phyloP scores from a whole-genome alignment of 1,284 basidiomycete genomes.

The Xanthoconium separans region DNA sequence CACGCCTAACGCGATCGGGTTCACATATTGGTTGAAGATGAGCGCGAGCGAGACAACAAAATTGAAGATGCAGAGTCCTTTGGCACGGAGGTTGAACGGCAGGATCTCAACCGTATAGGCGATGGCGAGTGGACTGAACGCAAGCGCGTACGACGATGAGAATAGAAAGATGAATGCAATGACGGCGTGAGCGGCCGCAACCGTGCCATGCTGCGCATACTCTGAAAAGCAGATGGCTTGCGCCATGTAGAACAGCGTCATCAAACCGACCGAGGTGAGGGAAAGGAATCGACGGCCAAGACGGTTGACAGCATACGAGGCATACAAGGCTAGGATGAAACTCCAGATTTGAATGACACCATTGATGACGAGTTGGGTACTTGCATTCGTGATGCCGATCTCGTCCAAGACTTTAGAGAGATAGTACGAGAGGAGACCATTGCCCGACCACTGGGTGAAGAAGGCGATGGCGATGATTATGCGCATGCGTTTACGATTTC shows the following conservation, averaged over 20 bases:
- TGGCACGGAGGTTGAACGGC: conserved; percentile 71
- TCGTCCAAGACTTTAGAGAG: conserved; percentile 68
- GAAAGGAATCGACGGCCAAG: conserved; percentile 64
- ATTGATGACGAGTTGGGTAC: conserved; percentile 68
- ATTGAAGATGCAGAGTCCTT: conserved; percentile 76
- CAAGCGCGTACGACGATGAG: conserved; percentile 68
- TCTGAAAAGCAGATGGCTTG: conserved; percentile 73
- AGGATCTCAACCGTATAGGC: conserved; percentile 76
- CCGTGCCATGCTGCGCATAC: conserved; percentile 47
- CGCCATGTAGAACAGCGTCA: conserved; percentile 67
- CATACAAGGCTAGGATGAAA: conserved; percentile 57
- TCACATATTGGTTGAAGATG: conserved; percentile 81
- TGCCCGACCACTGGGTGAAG: conserved; percentile 77
- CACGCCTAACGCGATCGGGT: conserved; percentile 66
- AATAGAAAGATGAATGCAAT: conserved; percentile 79
- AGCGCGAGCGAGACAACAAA: conserved; percentile 64
- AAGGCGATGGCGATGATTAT: conserved; percentile 71
- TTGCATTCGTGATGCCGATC: conserved; percentile 64
- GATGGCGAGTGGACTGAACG: conserved; percentile 73
- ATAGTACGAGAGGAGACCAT: conserved; percentile 77
- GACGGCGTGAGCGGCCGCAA: conserved; percentile 59
- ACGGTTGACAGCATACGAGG: conserved; percentile 56
- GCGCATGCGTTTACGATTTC: conserved; percentile 69
- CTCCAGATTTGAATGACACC: conserved; percentile 78
- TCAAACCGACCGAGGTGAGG: conserved; percentile 60